phyloP scores from a whole-genome alignment of 805 yeast genomes.

The Cyberlindnera samutprakarnensis region DNA sequence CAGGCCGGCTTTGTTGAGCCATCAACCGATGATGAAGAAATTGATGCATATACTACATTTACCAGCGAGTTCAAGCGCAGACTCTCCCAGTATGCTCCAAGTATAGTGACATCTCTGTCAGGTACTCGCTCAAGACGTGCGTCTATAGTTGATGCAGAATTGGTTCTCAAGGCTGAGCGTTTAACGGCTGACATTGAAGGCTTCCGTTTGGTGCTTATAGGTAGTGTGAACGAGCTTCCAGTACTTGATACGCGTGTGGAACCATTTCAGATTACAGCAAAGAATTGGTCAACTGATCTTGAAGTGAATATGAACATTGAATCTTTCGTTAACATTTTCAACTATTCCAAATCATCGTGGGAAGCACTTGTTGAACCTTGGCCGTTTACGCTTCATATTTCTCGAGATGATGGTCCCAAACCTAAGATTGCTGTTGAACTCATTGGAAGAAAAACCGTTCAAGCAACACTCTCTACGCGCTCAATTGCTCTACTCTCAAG shows the following conservation, averaged over 20 bases:
- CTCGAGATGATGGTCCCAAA: conserved; percentile 39
- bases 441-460: conserved; percentile 69
- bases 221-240: conserved; percentile 88
- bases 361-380: conserved; percentile 90
- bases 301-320: conserved; percentile 61
- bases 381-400: conserved; percentile 67
- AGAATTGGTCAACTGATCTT: conserved; percentile 83
- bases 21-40: conserved; percentile 8
- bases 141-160: conserved; percentile 23
- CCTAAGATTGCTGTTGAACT: conserved; percentile 55
- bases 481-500: conserved; percentile 73
- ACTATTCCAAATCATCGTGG: conserved; percentile 88
- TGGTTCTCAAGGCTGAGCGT: conserved; percentile 60
- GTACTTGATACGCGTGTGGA: conserved; percentile 68
- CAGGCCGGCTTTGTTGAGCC: conserved; percentile 15
- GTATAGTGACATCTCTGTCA: conserved; percentile 47
- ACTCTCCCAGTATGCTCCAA: conserved; percentile 61
- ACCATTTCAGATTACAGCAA: conserved; percentile 60
- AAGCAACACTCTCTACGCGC: conserved; percentile 73
- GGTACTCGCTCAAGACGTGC: conserved; percentile 20
- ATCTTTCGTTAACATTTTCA: conserved; percentile 68
- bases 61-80: conserved; percentile 58
- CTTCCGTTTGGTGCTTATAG: conserved; percentile 71
- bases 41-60: conserved; percentile 29
- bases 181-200: conserved; percentile 65